Evolutionary conservation across 306 rosid genomes (phyloP), one percentile per base, ranked within the genome.

Genomic region (Medicago arabica): DNA sequence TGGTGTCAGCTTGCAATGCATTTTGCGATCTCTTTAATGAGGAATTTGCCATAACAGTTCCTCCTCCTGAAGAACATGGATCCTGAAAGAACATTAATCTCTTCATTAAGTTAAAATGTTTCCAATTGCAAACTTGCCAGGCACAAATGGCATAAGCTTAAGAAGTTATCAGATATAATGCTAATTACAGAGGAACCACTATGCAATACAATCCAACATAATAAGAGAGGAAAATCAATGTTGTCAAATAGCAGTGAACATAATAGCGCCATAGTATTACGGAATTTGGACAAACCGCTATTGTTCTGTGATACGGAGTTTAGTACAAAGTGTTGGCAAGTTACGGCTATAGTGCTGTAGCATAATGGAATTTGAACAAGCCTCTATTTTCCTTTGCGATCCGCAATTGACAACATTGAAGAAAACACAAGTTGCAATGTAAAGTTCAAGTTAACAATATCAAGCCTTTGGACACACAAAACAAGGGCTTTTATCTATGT

Each of bases 61-160:
- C 69, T 51, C 74, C 89, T 69, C 39, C 59, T 77, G 86, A 76
- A 73, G 81, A 76, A 65, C 6, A 65, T 19, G 94, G 96, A 67
- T 89, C 86, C 98, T 91, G 91, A 74, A 83, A 79, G 74, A 77
- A 78, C 80, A 72, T 53, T 53, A 59, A 68, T 19, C 40, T 46
- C 63, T 67, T 16, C 18, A 59, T 65, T 40, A 75, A 41, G 55
- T 78, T 51, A 66, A 25, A 21, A 6, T 14, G 38, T 31, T 34
- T 14, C 21, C n/a, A 72, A 44, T 38, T n/a, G 31, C 63, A 60
- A 70, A 38, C 57, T 58, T 57, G 69, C 31, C 21, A 8, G 60
- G 55, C 69, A 59, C 58, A 69, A 40, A 74, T 28, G 17, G 23
- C 67, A 67, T 53, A n/a, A 69, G 75, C 13, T 53, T 23, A 54